These are phyloP conservation scores for Colletotrichum caudatum DNA, from an alignment of 2,329 filamentous ascomycete genomes.

Conservation along the genomic window DNA sequence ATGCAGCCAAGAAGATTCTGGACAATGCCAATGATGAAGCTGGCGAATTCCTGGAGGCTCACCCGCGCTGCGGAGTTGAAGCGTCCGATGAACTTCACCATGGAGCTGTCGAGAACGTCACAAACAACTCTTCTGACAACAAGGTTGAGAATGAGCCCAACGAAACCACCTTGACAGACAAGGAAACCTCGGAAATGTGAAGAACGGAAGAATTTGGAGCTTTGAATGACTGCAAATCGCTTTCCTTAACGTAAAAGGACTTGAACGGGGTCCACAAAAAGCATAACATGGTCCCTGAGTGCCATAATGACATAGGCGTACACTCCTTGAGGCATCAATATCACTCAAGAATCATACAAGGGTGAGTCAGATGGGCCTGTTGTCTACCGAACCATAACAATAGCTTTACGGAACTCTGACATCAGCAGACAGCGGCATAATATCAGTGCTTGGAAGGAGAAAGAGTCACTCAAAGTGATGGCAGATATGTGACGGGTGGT, in stretches of 20 bases:
- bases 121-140: not conserved
- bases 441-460: not conserved
- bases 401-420: not conserved
- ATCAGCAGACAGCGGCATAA: not conserved
- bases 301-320: not conserved
- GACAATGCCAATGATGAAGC: constrained; percentile 5
- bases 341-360: not conserved
- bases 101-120: too few species aligned
- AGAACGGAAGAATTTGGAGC: too few species aligned
- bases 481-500: not conserved
- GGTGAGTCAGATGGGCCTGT: not conserved
- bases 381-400: not conserved
- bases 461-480: not conserved
- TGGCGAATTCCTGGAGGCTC: not conserved
- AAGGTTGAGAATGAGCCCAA: not conserved
- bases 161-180: not conserved
- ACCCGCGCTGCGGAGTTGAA: not conserved
- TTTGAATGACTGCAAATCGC: not conserved
- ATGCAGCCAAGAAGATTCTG: constrained; percentile 7
- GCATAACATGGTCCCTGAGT: not conserved
- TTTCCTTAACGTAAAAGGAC: not conserved
- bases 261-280: too few species aligned
- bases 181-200: not conserved
- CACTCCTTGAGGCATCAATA: not conserved
- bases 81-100: not conserved